Percentiles rank a stretch among this genome's conserved stretches.
phyloP scores from a whole-genome alignment of 495 filamentous ascomycete species.

The Chlorociboria aeruginascens region DNA sequence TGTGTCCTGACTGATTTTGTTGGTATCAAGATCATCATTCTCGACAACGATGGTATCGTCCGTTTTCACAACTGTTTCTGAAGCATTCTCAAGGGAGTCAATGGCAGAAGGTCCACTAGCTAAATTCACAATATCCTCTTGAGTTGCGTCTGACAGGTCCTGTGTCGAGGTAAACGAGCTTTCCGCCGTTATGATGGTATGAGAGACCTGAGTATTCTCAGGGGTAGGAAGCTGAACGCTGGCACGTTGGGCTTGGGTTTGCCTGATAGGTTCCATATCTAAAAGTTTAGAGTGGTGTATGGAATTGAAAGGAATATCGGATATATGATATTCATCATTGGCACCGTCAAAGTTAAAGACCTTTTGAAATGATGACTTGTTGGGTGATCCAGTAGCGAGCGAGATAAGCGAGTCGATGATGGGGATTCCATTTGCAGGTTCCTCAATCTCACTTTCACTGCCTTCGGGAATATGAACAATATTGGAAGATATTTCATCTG shows the following conservation, averaged over 20 bases:
- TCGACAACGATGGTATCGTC: neutral
- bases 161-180: constrained; percentile 5
- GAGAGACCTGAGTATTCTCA: constrained; percentile 3
- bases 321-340: constrained; percentile 7
- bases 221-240: constrained; percentile 11
- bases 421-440: neutral
- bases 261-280: neutral
- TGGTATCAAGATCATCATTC: neutral
- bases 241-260: constrained; percentile 9
- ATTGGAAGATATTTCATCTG: no score
- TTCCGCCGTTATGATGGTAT: constrained; percentile 1
- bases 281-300: neutral
- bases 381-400: no score
- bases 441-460: no score
- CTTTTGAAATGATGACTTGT: neutral
- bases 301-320: neutral
- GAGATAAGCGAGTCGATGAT: neutral
- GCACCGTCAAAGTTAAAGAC: constrained; percentile 12
- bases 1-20: neutral
- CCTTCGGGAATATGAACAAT: no score
- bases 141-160: neutral
- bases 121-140: neutral
- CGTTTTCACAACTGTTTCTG: neutral
- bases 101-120: no score
- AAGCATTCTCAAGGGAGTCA: neutral